phyloP scores from a whole-genome alignment of 2,329 filamentous ascomycete genomes.

The Diaporthe helianthi region DNA sequence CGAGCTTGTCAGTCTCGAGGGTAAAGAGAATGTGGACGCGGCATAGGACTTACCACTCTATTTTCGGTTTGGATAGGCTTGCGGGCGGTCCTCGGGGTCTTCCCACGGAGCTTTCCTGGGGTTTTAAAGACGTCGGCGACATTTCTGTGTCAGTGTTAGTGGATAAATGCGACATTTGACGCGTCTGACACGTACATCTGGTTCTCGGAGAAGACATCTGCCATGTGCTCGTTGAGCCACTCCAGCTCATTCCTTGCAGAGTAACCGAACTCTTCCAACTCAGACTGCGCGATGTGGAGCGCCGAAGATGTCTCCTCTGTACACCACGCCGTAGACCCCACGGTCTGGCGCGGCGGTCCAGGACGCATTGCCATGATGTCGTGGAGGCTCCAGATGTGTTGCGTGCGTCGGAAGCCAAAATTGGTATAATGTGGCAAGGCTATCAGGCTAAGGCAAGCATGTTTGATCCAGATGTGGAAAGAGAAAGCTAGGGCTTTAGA shows the following conservation, averaged over 20 bases:
- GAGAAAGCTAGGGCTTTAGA: not conserved
- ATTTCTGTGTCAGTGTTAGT: slow-evolving; percentile 63
- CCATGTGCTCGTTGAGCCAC: slow-evolving; percentile 99
- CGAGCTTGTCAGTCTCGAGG: slow-evolving; percentile 40
- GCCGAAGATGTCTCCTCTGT: slow-evolving; percentile 82
- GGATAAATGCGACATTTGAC: not conserved
- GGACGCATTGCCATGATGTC: slow-evolving; percentile 52
- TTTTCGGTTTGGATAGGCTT: slow-evolving; percentile 65
- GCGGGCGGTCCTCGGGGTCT: slow-evolving; percentile 76
- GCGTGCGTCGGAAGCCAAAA: slow-evolving; percentile 16
- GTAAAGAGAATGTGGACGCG: not conserved
- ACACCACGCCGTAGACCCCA: slow-evolving; percentile 88
- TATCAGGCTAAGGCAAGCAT: slow-evolving; percentile 30
- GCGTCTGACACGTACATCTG: slow-evolving; percentile 71
- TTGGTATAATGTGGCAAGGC: not conserved
- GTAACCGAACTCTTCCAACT: slow-evolving; percentile 92
- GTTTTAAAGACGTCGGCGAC: slow-evolving; percentile 97
- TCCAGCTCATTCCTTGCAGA: slow-evolving; percentile 93
- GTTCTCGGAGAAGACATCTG: slow-evolving; percentile 86
- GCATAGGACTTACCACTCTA: slow-evolving; percentile 63
- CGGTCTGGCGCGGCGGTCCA: slow-evolving; percentile 64
- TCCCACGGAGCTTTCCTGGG: slow-evolving; percentile 81
- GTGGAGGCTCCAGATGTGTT: slow-evolving; percentile 16
- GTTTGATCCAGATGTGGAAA: slow-evolving; percentile 3
- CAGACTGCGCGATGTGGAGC: slow-evolving; percentile 75